phyloP scores from a whole-genome alignment of 805 yeast species.

The Lachancea meyersii region DNA sequence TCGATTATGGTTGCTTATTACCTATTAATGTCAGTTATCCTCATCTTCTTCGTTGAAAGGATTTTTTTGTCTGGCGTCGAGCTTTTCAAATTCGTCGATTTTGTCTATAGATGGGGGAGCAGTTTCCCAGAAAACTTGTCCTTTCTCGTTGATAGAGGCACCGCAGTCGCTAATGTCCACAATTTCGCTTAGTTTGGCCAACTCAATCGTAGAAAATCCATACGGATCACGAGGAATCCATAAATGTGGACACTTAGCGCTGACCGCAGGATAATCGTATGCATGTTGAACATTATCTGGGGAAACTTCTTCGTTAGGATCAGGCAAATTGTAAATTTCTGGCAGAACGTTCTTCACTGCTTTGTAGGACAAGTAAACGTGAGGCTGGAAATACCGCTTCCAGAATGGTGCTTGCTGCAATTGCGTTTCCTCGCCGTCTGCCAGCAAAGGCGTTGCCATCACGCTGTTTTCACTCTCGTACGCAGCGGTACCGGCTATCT shows the following conservation, averaged over 20 bases:
- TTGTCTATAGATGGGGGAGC: slow-evolving; percentile 39
- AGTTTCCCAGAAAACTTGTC: slow-evolving; percentile 43
- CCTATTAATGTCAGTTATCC: neutral
- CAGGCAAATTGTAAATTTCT: slow-evolving; percentile 47
- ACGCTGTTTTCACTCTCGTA: slow-evolving; percentile 21
- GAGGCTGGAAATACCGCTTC: slow-evolving; percentile 51
- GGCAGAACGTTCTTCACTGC: slow-evolving; percentile 50
- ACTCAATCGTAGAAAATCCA: slow-evolving; percentile 66
- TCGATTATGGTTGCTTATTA: neutral
- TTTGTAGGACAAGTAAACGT: slow-evolving; percentile 44
- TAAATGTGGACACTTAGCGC: slow-evolving; percentile 61
- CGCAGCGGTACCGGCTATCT: slow-evolving; percentile 13
- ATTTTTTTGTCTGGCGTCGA: slow-evolving; percentile 1
- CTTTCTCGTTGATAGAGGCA: slow-evolving; percentile 50
- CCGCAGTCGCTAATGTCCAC: slow-evolving; percentile 64
- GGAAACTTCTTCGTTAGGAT: slow-evolving; percentile 37
- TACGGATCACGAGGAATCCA: slow-evolving; percentile 91
- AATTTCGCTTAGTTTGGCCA: slow-evolving; percentile 47
- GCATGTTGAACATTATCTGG: slow-evolving; percentile 47
- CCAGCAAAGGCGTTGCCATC: slow-evolving; percentile 51
- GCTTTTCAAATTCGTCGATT: neutral
- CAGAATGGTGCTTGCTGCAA: slow-evolving; percentile 37
- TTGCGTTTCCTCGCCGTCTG: slow-evolving; percentile 46
- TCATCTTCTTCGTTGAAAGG: slow-evolving; percentile 12
- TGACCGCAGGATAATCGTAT: slow-evolving; percentile 69